Percentiles rank a stretch among this genome's conserved stretches.
phyloP scores from a whole-genome alignment of 345 rosid species.

The Geranium rotundifolium region DNA sequence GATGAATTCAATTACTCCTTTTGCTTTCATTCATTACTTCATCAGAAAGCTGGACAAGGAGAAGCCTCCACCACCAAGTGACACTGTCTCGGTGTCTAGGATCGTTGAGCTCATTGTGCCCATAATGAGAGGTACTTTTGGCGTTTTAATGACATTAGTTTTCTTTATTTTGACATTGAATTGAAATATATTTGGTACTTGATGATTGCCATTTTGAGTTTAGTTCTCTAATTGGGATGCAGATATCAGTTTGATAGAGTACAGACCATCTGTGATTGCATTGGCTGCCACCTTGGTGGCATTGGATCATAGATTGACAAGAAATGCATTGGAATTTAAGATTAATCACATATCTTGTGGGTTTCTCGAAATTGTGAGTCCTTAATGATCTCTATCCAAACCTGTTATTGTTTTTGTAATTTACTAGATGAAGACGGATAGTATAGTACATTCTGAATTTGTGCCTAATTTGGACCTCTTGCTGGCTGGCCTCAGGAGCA shows the following conservation, averaged over 20 bases:
- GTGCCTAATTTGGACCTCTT: not conserved
- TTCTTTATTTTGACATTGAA: not conserved
- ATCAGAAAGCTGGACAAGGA: constrained; percentile 17
- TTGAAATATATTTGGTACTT: no score
- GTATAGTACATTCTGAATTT: not conserved
- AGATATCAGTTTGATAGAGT: constrained; percentile 32
- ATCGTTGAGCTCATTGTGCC: constrained; percentile 19
- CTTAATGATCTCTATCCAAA: not conserved
- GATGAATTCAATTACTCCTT: constrained; percentile 47
- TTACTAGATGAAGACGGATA: not conserved
- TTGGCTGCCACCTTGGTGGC: constrained; percentile 39
- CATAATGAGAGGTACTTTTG: constrained; percentile 25
- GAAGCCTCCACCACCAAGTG: constrained; percentile 7
- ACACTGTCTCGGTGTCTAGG: constrained; percentile 5
- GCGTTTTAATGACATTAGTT: not conserved
- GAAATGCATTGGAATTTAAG: constrained; percentile 24
- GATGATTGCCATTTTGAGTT: not conserved
- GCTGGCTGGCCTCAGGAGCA: constrained; percentile 32
- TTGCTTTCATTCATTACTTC: constrained; percentile 34
- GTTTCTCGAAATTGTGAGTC: constrained; percentile 47
- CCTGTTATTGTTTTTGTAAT: not conserved
- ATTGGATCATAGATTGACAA: constrained; percentile 25
- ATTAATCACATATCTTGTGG: constrained; percentile 14
- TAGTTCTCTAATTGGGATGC: constrained; percentile 5
- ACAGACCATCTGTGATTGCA: constrained; percentile 45